Conservation (phyloP, 345 rosid genomes). For the Brassica rapa region DNA sequence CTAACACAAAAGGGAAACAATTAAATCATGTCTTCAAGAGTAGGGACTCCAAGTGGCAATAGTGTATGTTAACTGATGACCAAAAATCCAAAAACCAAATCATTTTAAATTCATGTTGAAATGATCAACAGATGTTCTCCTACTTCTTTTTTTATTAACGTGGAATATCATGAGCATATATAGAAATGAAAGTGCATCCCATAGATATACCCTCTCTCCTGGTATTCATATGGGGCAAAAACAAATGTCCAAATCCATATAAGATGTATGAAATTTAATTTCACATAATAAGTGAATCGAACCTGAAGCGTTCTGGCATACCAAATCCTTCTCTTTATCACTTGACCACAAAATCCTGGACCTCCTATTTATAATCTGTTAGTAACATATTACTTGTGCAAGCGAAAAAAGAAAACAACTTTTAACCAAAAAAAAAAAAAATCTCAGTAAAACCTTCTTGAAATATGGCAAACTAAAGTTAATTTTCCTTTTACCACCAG, state of each 20-base stretch:
- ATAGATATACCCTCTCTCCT: too few relatives aligned
- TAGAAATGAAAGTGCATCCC: too few relatives aligned
- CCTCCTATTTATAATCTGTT: background rate
- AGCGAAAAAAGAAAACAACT: background rate
- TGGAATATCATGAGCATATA: too few relatives aligned
- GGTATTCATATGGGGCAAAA: too few relatives aligned
- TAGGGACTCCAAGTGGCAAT: conserved; percentile 32
- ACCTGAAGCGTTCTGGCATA: too few relatives aligned
- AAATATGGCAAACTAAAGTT: background rate
- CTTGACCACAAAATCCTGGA: too few relatives aligned
- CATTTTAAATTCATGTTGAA: background rate
- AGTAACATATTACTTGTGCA: background rate
- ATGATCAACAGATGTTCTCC: background rate
- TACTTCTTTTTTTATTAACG: too few relatives aligned
- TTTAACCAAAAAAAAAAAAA: background rate
- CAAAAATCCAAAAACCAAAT: background rate
- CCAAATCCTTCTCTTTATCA: too few relatives aligned
- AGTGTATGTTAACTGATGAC: background rate
- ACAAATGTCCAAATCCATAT: too few relatives aligned
- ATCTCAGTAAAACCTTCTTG: background rate
- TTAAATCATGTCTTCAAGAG: conserved; percentile 35
- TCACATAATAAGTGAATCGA: too few relatives aligned
- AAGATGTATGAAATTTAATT: too few relatives aligned
- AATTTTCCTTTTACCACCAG: background rate
- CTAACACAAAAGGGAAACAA: conserved; percentile 39